Evolutionary conservation across 2,329 filamentous ascomycete genomes (phyloP), one percentile per base, ranked within the genome.

Genomic region (Aspergillus phoenicis): DNA sequence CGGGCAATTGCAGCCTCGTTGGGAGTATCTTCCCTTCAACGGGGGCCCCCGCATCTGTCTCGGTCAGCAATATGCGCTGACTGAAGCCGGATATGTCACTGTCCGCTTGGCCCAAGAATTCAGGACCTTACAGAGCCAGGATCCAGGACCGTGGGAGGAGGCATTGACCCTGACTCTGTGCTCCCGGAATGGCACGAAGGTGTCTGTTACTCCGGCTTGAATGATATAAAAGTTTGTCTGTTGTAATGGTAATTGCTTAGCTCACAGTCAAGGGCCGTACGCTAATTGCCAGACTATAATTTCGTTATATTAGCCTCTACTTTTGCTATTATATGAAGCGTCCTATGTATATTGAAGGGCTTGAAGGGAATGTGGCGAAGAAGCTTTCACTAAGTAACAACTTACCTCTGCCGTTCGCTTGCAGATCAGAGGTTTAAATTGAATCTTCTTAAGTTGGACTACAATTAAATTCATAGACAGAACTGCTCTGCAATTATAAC

Each of bases 21-120:
- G 80, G 77, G 74, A 75, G 13, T 75, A 68, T 60, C 65, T 70
- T 22, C 71, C 68, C n/a, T 76, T 72, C 60, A 69, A 71, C 38
- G 70, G 66, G 15, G 71, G 70, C 0, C 71, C 71, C 2, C 65
- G 71, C 1, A 68, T 68, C 30, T 73, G 71, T 33, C 63, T 71
- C 5, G 71, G 69, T 4, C 68, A 70, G 41, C 55, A 41, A 8
- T 61, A 57, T 55, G 59, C 59, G 5, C 43, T 61, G 45, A 61
- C 55, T 1, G 59, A 59, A n/a, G 62, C 45, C 1, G 28, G 38
- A 5, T 63, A 61, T 26, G 47, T 57, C 20, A 33, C 52, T 30
- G 49, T 62, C 3, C 47, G 62, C 4, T 36, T 63, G 52, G 52
- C n/a, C 5, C 59, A 63, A 52, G 24, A 57, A 52, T 61, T 57